Conservation (phyloP, 2,329 filamentous ascomycete species). For the Exophiala dermatitidis region DNA sequence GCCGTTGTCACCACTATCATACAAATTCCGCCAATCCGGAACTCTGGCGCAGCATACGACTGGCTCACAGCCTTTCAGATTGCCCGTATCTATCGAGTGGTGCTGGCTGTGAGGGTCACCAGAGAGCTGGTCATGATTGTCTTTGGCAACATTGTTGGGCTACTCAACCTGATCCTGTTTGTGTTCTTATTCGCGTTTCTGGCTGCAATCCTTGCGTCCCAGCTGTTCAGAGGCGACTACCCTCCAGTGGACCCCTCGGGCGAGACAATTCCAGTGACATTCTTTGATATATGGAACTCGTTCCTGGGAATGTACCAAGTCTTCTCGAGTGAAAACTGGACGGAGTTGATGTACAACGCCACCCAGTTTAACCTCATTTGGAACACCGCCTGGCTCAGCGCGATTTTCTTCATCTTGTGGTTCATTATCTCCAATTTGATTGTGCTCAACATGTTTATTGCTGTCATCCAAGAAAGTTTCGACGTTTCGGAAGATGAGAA, state of each 20-base stretch:
- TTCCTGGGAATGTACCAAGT: slow-evolving; percentile 98
- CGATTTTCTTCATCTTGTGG: slow-evolving; percentile 86
- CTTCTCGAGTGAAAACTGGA: slow-evolving; percentile 95
- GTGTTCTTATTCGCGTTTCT: slow-evolving; percentile 94
- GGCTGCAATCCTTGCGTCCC: slow-evolving; percentile 83
- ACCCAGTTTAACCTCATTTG: slow-evolving; percentile 59
- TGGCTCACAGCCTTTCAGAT: slow-evolving; percentile 95
- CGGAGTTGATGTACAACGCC: slow-evolving; percentile 72
- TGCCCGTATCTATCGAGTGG: slow-evolving; percentile 81
- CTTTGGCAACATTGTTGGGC: slow-evolving; percentile 82
- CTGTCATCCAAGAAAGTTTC: slow-evolving; percentile 98
- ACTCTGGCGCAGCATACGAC: slow-evolving; percentile 64
- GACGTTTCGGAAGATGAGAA: slow-evolving; percentile 98
- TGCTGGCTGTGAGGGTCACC: slow-evolving; percentile 81
- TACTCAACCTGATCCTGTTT: slow-evolving; percentile 89
- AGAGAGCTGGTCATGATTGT: slow-evolving; percentile 78
- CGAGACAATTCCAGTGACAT: slow-evolving; percentile 62
- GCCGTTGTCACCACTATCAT: slow-evolving; percentile 79
- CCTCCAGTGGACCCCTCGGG: slow-evolving; percentile 56
- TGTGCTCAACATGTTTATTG: slow-evolving; percentile 99
- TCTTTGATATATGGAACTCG: slow-evolving; percentile 86
- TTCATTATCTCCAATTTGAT: slow-evolving; percentile 95
- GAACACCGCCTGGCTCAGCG: slow-evolving; percentile 84
- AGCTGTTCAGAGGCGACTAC: slow-evolving; percentile 85
- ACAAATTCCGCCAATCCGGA: slow-evolving; percentile 70